Base-by-base conservation (phyloP, 306 rosid genomes). In the Acacia crassicarpa region DNA sequence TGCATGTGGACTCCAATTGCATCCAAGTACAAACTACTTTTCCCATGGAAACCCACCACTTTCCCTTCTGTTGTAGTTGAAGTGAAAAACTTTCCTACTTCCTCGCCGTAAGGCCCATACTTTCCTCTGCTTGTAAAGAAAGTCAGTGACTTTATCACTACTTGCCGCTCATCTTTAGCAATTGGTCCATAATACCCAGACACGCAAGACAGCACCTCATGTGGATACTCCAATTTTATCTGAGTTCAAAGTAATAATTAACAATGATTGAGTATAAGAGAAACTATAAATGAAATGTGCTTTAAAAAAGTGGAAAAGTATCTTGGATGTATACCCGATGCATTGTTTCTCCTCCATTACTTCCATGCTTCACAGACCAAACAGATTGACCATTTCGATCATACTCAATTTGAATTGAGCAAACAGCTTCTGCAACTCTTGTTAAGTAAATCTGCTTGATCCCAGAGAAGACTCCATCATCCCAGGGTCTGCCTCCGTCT, bases 1-100 rank as follows among this genome's bases (percentile, higher is more conserved):
- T 95, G 97, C 98, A 93, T 95, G 72, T 95, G 99, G 80, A 91
- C 88, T 54, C 99, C 99, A 32, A 93, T 88, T 79, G 99, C 97
- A 79, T 95, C 95, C 91, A 95, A 87, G 84, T 90, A 95, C 85
- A 85, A 77, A 91, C 98, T 90, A 88, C 93, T 90, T 82, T 82
- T 90, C 61, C 98, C 98, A 89, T 93, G 95, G 66, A 92, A 89
- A 44, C 99, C 99, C 14, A 95, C 98, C 82, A 87, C 92, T 87
- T 91, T 95, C 32, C 99, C 99, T 43, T 90, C 93, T 5, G 99
- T 91, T 48, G 85, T 89, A 5, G 97, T 93, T 48, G 99, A 95
- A 58, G 97, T 95, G 91, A 95, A 95, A 84, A 79, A 93, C n/a
- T 85, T 86, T 62, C 98, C 98, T 9, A 91, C 87, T 87, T 95